phyloP scores from a whole-genome alignment of 768 basidiomycete species.

The Boletus reticuloceps region DNA sequence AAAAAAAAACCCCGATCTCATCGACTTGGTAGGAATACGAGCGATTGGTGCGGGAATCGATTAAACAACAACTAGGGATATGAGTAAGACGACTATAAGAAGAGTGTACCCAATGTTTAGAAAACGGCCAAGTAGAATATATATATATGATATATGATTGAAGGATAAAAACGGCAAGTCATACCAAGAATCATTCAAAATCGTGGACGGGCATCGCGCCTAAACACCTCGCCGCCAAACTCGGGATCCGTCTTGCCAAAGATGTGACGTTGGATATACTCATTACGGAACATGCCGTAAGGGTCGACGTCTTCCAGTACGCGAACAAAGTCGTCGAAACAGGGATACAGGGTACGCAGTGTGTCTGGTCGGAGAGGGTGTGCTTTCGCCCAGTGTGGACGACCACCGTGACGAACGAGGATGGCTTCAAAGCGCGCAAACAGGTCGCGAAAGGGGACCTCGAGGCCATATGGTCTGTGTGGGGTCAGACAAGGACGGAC shows the following conservation, averaged over 20 bases:
- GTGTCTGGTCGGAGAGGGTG: slow-evolving; percentile 66
- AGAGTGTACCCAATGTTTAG: slow-evolving; percentile 7
- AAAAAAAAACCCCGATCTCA: not conserved
- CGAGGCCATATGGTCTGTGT: slow-evolving; percentile 77
- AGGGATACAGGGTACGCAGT: slow-evolving; percentile 72
- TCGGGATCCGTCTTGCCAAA: slow-evolving; percentile 52
- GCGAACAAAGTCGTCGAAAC: slow-evolving; percentile 71
- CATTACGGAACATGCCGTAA: slow-evolving; percentile 75
- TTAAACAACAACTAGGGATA: slow-evolving; percentile 82
- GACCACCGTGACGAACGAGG: slow-evolving; percentile 64
- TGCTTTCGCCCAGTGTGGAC: slow-evolving; percentile 97
- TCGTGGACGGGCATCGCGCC: slow-evolving; percentile 24
- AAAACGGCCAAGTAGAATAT: not conserved
- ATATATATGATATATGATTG: not conserved
- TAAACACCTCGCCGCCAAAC: slow-evolving; percentile 47
- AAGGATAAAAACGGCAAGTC: not conserved
- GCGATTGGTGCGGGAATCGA: slow-evolving; percentile 75
- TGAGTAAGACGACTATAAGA: slow-evolving; percentile 32
- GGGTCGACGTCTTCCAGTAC: slow-evolving; percentile 74
- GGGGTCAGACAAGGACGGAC: slow-evolving; percentile 4
- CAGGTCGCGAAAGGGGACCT: slow-evolving; percentile 75
- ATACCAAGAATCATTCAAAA: not conserved
- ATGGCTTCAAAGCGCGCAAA: slow-evolving; percentile 78
- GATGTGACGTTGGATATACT: slow-evolving; percentile 86
- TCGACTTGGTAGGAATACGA: slow-evolving; percentile 71